Conservation (phyloP, 345 rosid species). For the Geranium rotundifolium region DNA sequence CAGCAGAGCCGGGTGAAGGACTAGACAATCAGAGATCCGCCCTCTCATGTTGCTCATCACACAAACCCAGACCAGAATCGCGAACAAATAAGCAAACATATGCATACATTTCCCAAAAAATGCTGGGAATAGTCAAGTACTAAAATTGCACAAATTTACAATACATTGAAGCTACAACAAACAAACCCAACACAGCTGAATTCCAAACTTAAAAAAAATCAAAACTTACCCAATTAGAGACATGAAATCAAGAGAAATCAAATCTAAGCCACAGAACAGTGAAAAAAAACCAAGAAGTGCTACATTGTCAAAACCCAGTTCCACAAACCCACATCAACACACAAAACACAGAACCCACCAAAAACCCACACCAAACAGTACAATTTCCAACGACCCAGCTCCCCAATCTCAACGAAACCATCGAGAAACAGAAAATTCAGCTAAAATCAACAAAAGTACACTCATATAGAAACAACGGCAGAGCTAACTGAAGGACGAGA, state of each 20-base stretch:
- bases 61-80: too few relatives aligned
- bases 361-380: neutral
- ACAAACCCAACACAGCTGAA: neutral
- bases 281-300: neutral
- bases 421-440: neutral
- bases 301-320: neutral
- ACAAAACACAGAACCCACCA: neutral
- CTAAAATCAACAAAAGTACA: neutral
- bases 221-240: too few relatives aligned
- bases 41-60: conserved; percentile 5
- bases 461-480: too few relatives aligned
- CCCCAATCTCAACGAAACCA: neutral
- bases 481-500: too few relatives aligned
- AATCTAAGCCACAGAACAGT: neutral
- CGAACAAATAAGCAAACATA: too few relatives aligned
- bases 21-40: neutral
- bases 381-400: neutral
- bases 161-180: neutral
- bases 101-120: neutral
- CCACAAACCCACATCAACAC: neutral
- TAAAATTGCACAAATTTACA: too few relatives aligned
- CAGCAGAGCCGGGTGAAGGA: conserved; percentile 4
- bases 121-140: neutral
- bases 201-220: neutral
- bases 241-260: neutral